Evolutionary conservation across 768 basidiomycete genomes (phyloP), one percentile per base, ranked within the genome.

Genomic region (Psilocybe cubensis): DNA sequence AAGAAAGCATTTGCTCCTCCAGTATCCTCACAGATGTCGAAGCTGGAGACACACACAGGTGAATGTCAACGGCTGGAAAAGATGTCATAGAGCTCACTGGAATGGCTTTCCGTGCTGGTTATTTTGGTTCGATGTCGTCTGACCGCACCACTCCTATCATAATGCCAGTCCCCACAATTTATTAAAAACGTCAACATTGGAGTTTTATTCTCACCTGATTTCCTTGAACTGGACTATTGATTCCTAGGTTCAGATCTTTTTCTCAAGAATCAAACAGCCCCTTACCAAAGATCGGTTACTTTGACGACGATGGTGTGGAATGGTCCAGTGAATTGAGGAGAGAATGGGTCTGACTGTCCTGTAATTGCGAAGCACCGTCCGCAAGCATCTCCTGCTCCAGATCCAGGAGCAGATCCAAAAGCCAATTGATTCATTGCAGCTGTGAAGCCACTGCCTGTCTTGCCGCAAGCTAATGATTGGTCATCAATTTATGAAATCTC

Each of bases 1-100:
- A 86, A 87, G 74, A 86, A 86, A 6, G 74, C 75, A 2, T 33
- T 57, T 12, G 79, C 56, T 9, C 80, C 83, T 44, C 84, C 83
- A 9, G 82, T 83, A 57, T 86, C 85, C 47, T 79, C 70, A 64
- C 85, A 87, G 41, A 87, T 78, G 66, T 86, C 84, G 64, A 86
- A 87, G 67, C 84, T 86, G 47, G 2, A 18, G 0, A 12, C n/a
- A 6, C 24, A 41, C 50, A n/a, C 52, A 38, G 54, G 20, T 41
- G 28, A 28, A 12, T 52, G 52, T 20, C 12, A 25, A 18, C 10
- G 7, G 1, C 18, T 20, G n/a, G 14, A 38, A 17, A 18, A 24
- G n/a, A 9, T 21, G 27, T 28, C 12, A 20, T 17, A 27, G 24
- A 21, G 65, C 81, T 62, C 63, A 84, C 84, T 86, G 84, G 63